Base-by-base conservation (phyloP, 371 early-diverging fungal genomes). In the Mucor circinelloides region DNA sequence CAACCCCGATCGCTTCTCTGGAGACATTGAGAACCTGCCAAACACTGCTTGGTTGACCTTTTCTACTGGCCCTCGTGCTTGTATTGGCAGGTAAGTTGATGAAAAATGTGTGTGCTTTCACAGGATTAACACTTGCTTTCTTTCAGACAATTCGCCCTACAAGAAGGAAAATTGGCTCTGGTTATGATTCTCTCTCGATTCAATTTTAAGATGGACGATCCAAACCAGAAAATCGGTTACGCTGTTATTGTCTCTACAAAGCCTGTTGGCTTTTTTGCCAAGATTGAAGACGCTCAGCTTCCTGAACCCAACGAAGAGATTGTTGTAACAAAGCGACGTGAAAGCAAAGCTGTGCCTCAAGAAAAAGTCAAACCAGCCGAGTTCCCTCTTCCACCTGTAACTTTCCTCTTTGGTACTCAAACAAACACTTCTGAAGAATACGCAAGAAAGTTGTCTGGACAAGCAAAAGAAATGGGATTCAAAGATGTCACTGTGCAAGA, bases 361-460 rank as follows among this genome's bases (percentile, higher is more conserved):
- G 30, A 40, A 2, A n/a, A n/a, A 5, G 27, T 58, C 31, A 32
- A 57, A 30, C 66, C 66, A 25, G 58, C 44, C 17, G 27, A 38
- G 19, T 50, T 60, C 31, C 58, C 52, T 2, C 40, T 74, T 27
- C 76, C 77, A 0, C 64, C 69, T 30, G 56, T 76, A 23, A 76
- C 78, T 13, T 67, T 82, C 54, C 57, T 82, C 23, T 82, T 59
- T 44, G 82, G 82, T 23, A 72, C 76, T 10, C 75, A 82, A 46
- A 79, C 82, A 3, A 80, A 78, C 19, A 78, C 76, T 1, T 63
- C 82, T 15, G 67, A 70, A 46, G 82, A 82, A 32, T 82, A 70
- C 66, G 82, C 82, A 5, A 54, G 63, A 19, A 68, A 73, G 54
- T 44, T 82, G 27, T 71, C 75, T 25, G 30, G 57, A 10, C 73